Evolutionary conservation across 2,329 filamentous ascomycete species (phyloP).

Genomic region (Penicillium brevicompactum): DNA sequence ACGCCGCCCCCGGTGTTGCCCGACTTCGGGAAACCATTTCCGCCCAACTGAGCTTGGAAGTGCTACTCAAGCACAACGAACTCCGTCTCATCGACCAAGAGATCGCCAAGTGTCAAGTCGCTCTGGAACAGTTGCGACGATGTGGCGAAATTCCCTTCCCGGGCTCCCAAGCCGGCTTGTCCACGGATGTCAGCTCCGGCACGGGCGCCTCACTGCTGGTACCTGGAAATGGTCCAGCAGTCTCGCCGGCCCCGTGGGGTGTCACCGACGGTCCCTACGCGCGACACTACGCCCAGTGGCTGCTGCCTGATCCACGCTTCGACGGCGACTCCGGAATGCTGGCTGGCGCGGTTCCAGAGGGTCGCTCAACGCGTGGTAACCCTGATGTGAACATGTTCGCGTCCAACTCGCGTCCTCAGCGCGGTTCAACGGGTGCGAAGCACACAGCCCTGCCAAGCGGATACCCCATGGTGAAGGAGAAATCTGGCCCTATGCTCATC

Average conservation of each 20-base stretch:
- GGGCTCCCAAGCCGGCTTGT: constrained; percentile 60
- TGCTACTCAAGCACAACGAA: constrained; percentile 92
- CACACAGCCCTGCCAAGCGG: constrained; percentile 70
- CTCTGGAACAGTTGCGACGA: constrained; percentile 88
- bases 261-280: constrained; percentile 91
- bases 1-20: constrained; percentile 38
- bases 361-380: constrained; percentile 77
- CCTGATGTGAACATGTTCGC: constrained; percentile 57
- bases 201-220: constrained; percentile 70
- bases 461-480: constrained; percentile 75
- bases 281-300: constrained; percentile 93
- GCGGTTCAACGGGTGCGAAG: constrained; percentile 64
- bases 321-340: constrained; percentile 60
- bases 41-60: constrained; percentile 86
- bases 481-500: constrained; percentile 78
- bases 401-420: constrained; percentile 60
- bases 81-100: constrained; percentile 93
- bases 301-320: constrained; percentile 84
- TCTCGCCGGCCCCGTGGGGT: constrained; percentile 84
- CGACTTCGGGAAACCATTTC: constrained; percentile 73
- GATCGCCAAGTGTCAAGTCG: constrained; percentile 90
- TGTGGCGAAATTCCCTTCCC: constrained; percentile 93
- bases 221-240: constrained; percentile 62
- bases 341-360: constrained; percentile 59
- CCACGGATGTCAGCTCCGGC: constrained; percentile 71